Evolutionary conservation across 441 rosid species (phyloP).

Genomic region (Brassica hybrid): DNA sequence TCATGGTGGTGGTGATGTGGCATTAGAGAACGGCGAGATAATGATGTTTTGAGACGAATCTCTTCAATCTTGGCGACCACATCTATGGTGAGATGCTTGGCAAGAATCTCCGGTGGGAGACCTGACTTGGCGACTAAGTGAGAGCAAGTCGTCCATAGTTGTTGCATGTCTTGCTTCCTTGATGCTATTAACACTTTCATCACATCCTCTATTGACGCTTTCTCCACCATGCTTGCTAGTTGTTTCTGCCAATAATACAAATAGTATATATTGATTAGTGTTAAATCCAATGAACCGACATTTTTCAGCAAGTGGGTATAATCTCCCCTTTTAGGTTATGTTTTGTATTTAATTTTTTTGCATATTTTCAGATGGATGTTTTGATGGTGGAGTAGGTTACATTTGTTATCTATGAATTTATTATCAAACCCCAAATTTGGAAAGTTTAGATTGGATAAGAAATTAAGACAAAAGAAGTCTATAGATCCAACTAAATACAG

Average conservation of each 20-base stretch:
- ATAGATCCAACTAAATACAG: conserved; percentile 24
- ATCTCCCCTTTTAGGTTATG: conserved; percentile 30
- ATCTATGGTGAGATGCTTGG: conserved; percentile 86
- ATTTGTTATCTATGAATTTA: conserved; percentile 26
- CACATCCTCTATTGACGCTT: conserved; percentile 95
- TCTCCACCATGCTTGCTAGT: conserved; percentile 91
- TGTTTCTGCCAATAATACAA: conserved; percentile 67
- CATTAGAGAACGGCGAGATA: conserved; percentile 67
- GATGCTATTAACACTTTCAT: conserved; percentile 96
- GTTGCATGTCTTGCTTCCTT: conserved; percentile 96
- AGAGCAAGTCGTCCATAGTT: conserved; percentile 93
- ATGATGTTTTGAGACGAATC: conserved; percentile 81
- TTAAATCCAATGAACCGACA: conserved; percentile 28
- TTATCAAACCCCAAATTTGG: conserved; percentile 35
- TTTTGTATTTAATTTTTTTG: conserved; percentile 5
- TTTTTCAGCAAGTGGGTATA: conserved; percentile 18
- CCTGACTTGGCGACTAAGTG: conserved; percentile 99
- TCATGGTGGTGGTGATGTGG: conserved; percentile 72
- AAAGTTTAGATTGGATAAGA: conserved; percentile 25
- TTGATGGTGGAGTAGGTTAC: conserved; percentile 40
- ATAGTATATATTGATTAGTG: conserved; percentile 5
- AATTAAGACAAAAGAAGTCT: conserved; percentile 18
- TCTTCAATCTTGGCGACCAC: conserved; percentile 92
- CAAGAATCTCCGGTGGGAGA: conserved; percentile 85
- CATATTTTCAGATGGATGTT: conserved; percentile 7